Evolutionary conservation across 1,139 yeast genomes (phyloP), one percentile per base, ranked within the genome.

Genomic region (Wickerhamomyces sp.): DNA sequence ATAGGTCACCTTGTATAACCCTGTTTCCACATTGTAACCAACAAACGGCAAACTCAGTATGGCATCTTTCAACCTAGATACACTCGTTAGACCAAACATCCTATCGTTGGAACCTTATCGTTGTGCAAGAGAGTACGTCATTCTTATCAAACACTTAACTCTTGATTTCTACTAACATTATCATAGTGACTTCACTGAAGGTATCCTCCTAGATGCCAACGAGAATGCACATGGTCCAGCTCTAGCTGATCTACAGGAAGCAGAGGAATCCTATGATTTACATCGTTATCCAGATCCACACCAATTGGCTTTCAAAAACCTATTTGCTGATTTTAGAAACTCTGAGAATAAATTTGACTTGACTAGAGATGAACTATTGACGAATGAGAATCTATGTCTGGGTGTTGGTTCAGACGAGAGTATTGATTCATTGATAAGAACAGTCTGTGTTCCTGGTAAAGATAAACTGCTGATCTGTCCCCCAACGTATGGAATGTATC

Each of bases 321-420:
- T 82, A 53, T 72, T 93, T 42, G 80, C 86, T 42, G 71, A 78
- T 36, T 84, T 84, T 61, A 76, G 99, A 55, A 89, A 87, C 61
- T 52, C 61, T 2, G 76, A 71, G 51, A 59, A 61, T 34, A 59
- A 31, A 42, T 56, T 31, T 45, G 55, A 39, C 15, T 41, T 46
- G 29, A 15, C 44, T 2, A 6, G 48, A 0, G 49, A 49, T 6
- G 47, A 56, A 10, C 63, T 66, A 6, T 62, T 91, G 50, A 67
- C 69, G 0, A 76, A 86, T 0, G 84, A 73, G 10, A 94, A 94
- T 65, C 61, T 94, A 44, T 90, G 95, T 62, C 74, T 93, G 37
- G 99, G 99, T 33, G 99, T 93, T 14, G 99, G 99, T 1, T 89
- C 97, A 1, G 99, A 93, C 62, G 99, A 93, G 65, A 83, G 95